Percentiles rank a stretch among this genome's conserved stretches.
Conservation (phyloP, 768 basidiomycete genomes). For the Mrakia gelida region DNA sequence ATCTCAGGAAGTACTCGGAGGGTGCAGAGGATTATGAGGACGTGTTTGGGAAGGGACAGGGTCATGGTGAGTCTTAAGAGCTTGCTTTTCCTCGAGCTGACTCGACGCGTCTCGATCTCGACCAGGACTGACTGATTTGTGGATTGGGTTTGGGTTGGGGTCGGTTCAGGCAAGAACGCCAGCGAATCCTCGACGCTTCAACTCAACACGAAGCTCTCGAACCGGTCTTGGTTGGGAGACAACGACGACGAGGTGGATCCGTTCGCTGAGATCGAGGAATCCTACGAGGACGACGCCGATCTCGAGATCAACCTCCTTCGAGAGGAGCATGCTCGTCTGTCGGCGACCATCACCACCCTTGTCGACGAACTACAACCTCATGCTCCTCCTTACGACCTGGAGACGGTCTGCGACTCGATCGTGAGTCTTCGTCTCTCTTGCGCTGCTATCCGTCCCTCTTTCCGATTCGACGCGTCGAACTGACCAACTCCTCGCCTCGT, state of each 20-base stretch:
- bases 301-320: constrained; percentile 85
- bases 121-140: too few species aligned
- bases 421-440: constrained; percentile 49
- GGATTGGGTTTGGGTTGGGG: too few species aligned
- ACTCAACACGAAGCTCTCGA: constrained; percentile 78
- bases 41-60: constrained; percentile 68
- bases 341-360: constrained; percentile 71
- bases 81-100: background rate
- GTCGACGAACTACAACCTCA: constrained; percentile 81
- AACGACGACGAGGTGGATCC: constrained; percentile 92
- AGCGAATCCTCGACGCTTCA: constrained; percentile 56
- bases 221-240: constrained; percentile 83
- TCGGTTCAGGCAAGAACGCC: constrained; percentile 23
- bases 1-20: constrained; percentile 75
- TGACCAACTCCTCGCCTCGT: background rate
- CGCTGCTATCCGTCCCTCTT: background rate
- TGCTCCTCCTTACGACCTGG: constrained; percentile 67
- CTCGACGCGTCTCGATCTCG: too few species aligned
- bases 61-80: constrained; percentile 50
- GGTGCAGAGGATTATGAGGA: constrained; percentile 85
- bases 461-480: background rate
- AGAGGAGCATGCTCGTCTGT: constrained; percentile 87
- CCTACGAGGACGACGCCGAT: constrained; percentile 76
- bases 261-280: constrained; percentile 96
- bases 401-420: constrained; percentile 80